A percentile compares a stretch with the other conserved stretches of the same genome.
phyloP scores from a whole-genome alignment of 75 land plant species.

The Isoetes taiwanensis region DNA sequence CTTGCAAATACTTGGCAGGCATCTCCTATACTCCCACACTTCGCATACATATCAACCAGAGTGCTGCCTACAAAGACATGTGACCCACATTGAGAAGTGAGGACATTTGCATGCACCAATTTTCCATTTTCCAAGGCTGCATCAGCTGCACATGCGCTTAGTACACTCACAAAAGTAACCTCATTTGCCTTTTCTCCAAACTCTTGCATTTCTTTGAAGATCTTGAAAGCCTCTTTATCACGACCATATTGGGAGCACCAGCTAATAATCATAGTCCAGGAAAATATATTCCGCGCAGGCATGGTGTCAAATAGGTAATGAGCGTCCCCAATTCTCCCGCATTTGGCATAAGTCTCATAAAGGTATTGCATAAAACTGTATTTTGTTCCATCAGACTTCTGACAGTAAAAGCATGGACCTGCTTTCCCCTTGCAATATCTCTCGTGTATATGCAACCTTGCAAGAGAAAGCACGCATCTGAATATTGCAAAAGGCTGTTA shows the following conservation, averaged over 20 bases:
- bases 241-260: conserved; percentile 30
- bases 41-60: conserved; percentile 9
- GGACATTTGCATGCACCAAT: neutral
- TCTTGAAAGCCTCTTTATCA: conserved; percentile 17
- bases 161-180: conserved; percentile 43
- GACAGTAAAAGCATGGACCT: no score
- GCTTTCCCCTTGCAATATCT: no score
- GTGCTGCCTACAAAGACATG: neutral
- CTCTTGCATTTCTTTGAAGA: conserved; percentile 32
- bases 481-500: no score
- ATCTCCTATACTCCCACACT: conserved; percentile 8
- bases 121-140: conserved; percentile 1
- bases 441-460: no score
- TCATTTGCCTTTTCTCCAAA: conserved; percentile 26
- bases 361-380: conserved; percentile 3
- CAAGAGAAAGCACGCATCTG: no score
- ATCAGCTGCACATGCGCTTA: conserved; percentile 24
- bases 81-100: neutral
- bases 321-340: neutral
- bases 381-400: neutral
- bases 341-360: neutral
- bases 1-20: conserved; percentile 11
- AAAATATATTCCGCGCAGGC: conserved; percentile 33
- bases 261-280: conserved; percentile 47
- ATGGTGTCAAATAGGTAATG: conserved; percentile 30